Conservation (phyloP, 2,329 filamentous ascomycete genomes). For the Neophaeococcomyces aloes region DNA sequence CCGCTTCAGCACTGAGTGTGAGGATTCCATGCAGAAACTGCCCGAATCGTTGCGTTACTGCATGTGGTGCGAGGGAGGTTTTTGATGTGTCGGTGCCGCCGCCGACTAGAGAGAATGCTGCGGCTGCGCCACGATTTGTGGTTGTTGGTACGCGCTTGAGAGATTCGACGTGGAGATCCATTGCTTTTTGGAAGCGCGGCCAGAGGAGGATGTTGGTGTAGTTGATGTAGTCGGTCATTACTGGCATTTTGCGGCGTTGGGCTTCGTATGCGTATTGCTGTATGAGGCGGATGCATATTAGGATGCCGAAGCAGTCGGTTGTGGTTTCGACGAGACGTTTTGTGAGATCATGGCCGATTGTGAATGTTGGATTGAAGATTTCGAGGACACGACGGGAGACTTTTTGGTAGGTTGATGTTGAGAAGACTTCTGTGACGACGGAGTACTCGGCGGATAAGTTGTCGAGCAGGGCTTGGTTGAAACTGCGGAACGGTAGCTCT, state of each 20-base stretch:
- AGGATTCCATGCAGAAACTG: conserved; percentile 82
- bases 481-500: conserved; percentile 83
- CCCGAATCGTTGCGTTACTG: conserved; percentile 88
- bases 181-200: conserved; percentile 88
- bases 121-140: conserved; percentile 36
- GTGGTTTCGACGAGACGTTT: conserved; percentile 65
- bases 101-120: conserved; percentile 45
- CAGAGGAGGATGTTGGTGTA: conserved; percentile 91
- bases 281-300: conserved; percentile 87
- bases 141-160: conserved; percentile 50
- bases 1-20: conserved; percentile 72
- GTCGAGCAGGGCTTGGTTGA: conserved; percentile 86
- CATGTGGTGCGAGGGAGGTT: conserved; percentile 73
- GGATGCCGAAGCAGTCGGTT: conserved; percentile 72
- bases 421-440: conserved; percentile 84
- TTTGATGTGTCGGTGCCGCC: conserved; percentile 40
- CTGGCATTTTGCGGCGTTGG: conserved; percentile 79
- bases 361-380: conserved; percentile 81
- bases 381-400: conserved; percentile 76
- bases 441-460: conserved; percentile 93
- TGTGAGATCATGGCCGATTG: conserved; percentile 67
- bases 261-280: conserved; percentile 91
- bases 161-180: conserved; percentile 86
- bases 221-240: conserved; percentile 85
- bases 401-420: conserved; percentile 57